Base-by-base conservation (phyloP, 768 basidiomycete species). In the Lentinula detonsa region DNA sequence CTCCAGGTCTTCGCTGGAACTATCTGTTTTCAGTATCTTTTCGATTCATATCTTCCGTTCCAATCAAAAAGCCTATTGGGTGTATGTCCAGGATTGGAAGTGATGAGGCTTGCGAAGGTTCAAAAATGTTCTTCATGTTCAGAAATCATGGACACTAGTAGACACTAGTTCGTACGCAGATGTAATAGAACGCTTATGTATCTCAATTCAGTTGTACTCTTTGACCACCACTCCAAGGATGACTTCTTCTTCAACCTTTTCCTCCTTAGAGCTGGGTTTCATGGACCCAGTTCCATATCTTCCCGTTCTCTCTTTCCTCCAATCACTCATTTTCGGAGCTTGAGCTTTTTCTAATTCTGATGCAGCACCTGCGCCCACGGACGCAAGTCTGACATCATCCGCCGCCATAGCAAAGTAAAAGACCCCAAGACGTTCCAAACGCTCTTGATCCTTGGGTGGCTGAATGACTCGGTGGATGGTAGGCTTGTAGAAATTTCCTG, bases 391-490 rank as follows among this genome's bases (percentile, higher is more conserved):
- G 48, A 78, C 76, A 33, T 76, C 66, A 66, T 86, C 84, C 62
- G 86, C 79, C 0, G 79, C 70, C 75, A 78, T 73, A 35, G 69
- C 70, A 64, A 87, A 87, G 69, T 86, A 86, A 67, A 86, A 85
- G 2, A 79, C 74, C 0, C 85, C 85, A 1, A 86, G 73, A 8
- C 85, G 81, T 15, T 79, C 73, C 62, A 75, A 71, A 34, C 67
- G 68, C 34, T 71, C 78, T 63, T 87, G 85, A 62, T 85, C 84
- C 0, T 67, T 64, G 9, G 85, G 85, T 2, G 85, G 86, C 64
- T 82, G 81, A 3, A 84, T 74, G 16, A 87, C 85, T 13, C 85
- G 80, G 54, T 87, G 85, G 54, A 85, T 80, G 1, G 85, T 86
- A 11, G 78, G 81, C 35, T 75, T 78, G 70, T 86, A 86, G 64